A percentile compares a stretch with the other conserved stretches of the same genome.
phyloP scores from a whole-genome alignment of 2,329 filamentous ascomycete species.

The Bipolaris cookei region DNA sequence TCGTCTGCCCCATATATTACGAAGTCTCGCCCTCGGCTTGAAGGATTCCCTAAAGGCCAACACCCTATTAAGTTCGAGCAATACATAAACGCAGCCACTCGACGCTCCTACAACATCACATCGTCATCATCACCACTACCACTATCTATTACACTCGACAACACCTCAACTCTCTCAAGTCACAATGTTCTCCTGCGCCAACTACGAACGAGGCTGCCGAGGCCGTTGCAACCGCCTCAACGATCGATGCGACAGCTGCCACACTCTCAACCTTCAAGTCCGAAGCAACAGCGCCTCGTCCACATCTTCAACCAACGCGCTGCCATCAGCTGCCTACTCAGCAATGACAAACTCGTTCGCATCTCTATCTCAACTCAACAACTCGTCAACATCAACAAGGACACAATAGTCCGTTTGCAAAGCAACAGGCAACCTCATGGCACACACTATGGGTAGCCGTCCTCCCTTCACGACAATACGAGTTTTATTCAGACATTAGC shows the following conservation, averaged over 20 bases:
- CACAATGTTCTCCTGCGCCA: constrained; percentile 54
- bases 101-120: neutral
- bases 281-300: constrained; percentile 45
- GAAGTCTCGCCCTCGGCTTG: constrained; percentile 10
- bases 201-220: constrained; percentile 54
- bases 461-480: constrained; percentile 21
- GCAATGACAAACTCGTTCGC: constrained; percentile 51
- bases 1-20: constrained; percentile 35
- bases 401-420: constrained; percentile 24
- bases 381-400: constrained; percentile 29
- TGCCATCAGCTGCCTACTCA: constrained; percentile 43
- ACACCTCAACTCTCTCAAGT: constrained; percentile 6
- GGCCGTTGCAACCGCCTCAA: constrained; percentile 49
- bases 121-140: constrained; percentile 1
- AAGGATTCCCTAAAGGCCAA: neutral
- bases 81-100: constrained; percentile 5
- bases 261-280: constrained; percentile 49
- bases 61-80: constrained; percentile 5
- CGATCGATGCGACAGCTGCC: constrained; percentile 49
- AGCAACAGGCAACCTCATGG: neutral
- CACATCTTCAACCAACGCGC: constrained; percentile 35
- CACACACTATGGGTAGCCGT: constrained; percentile 7
- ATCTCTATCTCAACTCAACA: constrained; percentile 44
- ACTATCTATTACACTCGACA: neutral
- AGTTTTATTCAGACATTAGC: constrained; percentile 21